Evolutionary conservation across 495 filamentous ascomycete genomes (phyloP), one percentile per base, ranked within the genome.

Genomic region (Neurospora tetraspora): DNA sequence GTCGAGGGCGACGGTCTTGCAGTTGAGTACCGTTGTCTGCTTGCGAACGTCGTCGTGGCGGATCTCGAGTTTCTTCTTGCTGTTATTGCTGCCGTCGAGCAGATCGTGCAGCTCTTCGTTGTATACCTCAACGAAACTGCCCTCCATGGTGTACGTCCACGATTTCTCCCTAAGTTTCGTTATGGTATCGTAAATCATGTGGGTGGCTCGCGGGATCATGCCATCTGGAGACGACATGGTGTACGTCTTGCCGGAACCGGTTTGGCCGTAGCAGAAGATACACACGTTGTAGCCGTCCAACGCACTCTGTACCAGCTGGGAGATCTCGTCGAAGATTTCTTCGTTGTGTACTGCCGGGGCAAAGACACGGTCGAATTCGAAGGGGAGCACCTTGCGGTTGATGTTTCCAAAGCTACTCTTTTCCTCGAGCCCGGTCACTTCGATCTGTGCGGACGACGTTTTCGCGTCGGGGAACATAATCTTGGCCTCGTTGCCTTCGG

Each of bases 241-340:
- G 77, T 90, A 91, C 1, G 96, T 99, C 85, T 99, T 99, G 61
- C 96, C 96, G 40, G 94, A 95, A 4, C 96, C 96, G 5, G 96
- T 99, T 79, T 99, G 96, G 42, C 96, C 96, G 79, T 99, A 99
- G 80, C 94, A 98, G 84, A 99, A 97, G 74, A 99, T 98, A 81
- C 95, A 98, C 40, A 99, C 96, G 78, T 99, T 99, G 82, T 98
- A 98, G 18, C 96, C 96, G 79, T 99, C 96, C 65, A 99, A 85
- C 1, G 96, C 96, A 74, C 91, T 94, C 83, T 99, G 96, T 14
- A 99, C 94, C 31, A 99, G 88, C 77, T 99, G 96, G 72, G 93
- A 96, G 82, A 98, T 98, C 78, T 98, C 96, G 72, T 93, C 94
- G 79, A 98, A 99, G 9, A 99, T 90, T 72, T 97, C 91, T 34